Percentiles rank a stretch among this genome's conserved stretches.
Evolutionary conservation across 164 flowering plant species (phyloP).

Genomic region (Kalanchoe fedtschenkoi): DNA sequence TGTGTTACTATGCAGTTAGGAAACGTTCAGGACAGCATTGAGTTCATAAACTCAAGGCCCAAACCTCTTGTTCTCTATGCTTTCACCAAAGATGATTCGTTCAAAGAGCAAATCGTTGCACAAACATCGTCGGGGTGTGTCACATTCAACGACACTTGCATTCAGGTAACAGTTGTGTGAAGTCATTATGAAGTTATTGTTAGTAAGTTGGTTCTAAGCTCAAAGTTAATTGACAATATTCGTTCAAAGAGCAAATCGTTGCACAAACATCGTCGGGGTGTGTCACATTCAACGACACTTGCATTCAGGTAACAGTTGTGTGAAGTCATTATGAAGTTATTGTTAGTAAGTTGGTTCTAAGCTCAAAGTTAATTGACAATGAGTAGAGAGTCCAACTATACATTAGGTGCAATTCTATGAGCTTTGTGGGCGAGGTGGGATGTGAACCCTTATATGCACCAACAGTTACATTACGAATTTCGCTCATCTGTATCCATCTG

Average conservation of each 20-base stretch:
- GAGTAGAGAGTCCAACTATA: no score
- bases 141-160: constrained; percentile 53
- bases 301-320: constrained; percentile 47
- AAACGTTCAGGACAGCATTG: constrained; percentile 72
- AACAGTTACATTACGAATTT: no score
- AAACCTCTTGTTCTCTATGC: constrained; percentile 70
- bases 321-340: no score
- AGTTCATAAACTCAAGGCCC: constrained; percentile 61
- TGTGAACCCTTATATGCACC: no score
- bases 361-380: no score
- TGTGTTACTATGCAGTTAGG: constrained; percentile 37
- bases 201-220: no score
- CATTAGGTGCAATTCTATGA: no score
- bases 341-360: no score
- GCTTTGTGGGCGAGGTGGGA: no score
- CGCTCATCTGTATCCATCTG: not conserved
- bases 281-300: constrained; percentile 59
- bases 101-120: constrained; percentile 39
- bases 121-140: constrained; percentile 81
- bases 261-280: constrained; percentile 74
- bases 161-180: constrained; percentile 48
- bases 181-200: no score
- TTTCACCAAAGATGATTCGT: constrained; percentile 49
- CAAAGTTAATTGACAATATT: no score
- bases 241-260: constrained; percentile 39